A percentile compares a stretch with the other conserved stretches of the same genome.
Conservation (phyloP, 495 filamentous ascomycete genomes). For the Ascodesmis nigricans region DNA sequence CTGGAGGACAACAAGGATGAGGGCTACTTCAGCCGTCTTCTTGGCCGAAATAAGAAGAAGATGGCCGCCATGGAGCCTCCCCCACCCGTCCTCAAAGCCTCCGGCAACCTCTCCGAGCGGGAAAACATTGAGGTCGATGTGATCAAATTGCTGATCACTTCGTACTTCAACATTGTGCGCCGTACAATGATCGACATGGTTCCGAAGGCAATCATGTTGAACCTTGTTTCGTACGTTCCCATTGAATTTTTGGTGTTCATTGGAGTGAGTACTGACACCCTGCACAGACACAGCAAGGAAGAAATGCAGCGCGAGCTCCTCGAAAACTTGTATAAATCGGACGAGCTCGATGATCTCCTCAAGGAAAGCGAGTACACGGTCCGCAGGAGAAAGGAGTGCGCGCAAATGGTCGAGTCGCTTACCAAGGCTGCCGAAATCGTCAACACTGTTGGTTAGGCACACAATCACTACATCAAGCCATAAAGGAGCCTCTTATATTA, state of each 20-base stretch:
- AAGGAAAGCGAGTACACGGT: slow-evolving; percentile 97
- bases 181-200: slow-evolving; percentile 99
- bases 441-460: slow-evolving; percentile 24
- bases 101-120: slow-evolving; percentile 73
- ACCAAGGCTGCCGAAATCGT: slow-evolving; percentile 84
- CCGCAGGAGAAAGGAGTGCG: slow-evolving; percentile 88
- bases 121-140: slow-evolving; percentile 92
- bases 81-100: slow-evolving; percentile 79
- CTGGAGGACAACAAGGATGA: slow-evolving; percentile 33
- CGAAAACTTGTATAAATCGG: slow-evolving; percentile 89
- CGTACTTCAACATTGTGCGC: slow-evolving; percentile 95
- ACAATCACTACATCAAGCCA: too few relatives aligned
- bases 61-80: slow-evolving; percentile 97
- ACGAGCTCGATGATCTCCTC: slow-evolving; percentile 76
- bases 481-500: neutral
- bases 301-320: slow-evolving; percentile 96
- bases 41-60: slow-evolving; percentile 99
- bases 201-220: slow-evolving; percentile 97
- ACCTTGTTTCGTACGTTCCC: slow-evolving; percentile 62
- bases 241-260: neutral
- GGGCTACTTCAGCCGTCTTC: slow-evolving; percentile 88
- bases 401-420: slow-evolving; percentile 94
- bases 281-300: slow-evolving; percentile 65
- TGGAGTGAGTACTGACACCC: slow-evolving; percentile 6
- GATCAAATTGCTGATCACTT: slow-evolving; percentile 89